A percentile compares a stretch with the other conserved stretches of the same genome.
Conservation (phyloP, 805 yeast species). For the Kuraishia molischiana region DNA sequence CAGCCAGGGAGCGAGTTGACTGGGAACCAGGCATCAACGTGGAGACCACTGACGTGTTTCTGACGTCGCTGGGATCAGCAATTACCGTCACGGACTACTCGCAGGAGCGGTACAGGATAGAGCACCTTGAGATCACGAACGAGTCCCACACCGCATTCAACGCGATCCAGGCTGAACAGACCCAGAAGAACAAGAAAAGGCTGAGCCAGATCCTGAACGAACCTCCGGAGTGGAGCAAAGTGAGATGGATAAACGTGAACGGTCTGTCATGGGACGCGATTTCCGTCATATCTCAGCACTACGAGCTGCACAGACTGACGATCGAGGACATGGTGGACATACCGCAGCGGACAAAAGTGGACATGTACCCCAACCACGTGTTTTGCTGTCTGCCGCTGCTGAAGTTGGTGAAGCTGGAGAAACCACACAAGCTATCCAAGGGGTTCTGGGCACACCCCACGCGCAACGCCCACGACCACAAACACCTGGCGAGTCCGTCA, state of each 20-base stretch:
- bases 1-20: slow-evolving; percentile 30
- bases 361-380: slow-evolving; percentile 38
- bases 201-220: slow-evolving; percentile 20
- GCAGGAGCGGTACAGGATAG: slow-evolving; percentile 30
- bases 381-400: slow-evolving; percentile 46
- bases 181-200: slow-evolving; percentile 13
- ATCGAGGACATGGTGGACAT: slow-evolving; percentile 56
- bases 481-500: neutral
- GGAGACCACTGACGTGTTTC: slow-evolving; percentile 36
- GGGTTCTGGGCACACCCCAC: neutral
- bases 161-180: slow-evolving; percentile 6
- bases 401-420: slow-evolving; percentile 26
- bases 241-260: slow-evolving; percentile 48
- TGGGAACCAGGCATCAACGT: slow-evolving; percentile 57
- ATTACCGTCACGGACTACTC: slow-evolving; percentile 46
- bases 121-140: slow-evolving; percentile 28
- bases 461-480: neutral
- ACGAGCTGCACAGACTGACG: slow-evolving; percentile 41
- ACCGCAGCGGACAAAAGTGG: slow-evolving; percentile 51
- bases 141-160: slow-evolving; percentile 6
- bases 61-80: slow-evolving; percentile 42
- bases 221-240: slow-evolving; percentile 38
- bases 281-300: slow-evolving; percentile 31
- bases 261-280: slow-evolving; percentile 58
- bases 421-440: neutral